Evolutionary conservation across 2,329 filamentous ascomycete genomes (phyloP).

Genomic region (Arthroderma sp.): DNA sequence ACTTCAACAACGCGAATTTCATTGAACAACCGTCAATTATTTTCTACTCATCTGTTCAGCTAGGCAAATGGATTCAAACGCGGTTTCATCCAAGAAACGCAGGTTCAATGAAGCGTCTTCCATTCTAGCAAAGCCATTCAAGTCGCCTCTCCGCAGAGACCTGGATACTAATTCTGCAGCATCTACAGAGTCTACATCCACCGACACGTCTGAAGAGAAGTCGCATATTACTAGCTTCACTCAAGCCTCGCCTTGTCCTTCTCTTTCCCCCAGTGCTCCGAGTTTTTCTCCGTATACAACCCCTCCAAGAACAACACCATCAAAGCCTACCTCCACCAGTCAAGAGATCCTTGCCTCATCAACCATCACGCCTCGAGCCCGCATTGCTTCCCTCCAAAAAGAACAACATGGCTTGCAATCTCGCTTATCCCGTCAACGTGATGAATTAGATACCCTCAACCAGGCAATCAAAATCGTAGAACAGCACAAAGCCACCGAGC

Average conservation of each 20-base stretch:
- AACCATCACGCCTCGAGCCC: constrained; percentile 5
- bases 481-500: constrained; percentile 40
- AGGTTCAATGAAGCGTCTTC: constrained; percentile 46
- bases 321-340: background rate
- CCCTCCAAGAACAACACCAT: constrained; percentile 3
- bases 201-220: background rate
- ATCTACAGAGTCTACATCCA: background rate
- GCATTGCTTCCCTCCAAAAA: constrained; percentile 26
- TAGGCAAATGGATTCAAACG: background rate
- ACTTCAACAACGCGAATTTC: background rate
- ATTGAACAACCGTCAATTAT: too few species aligned
- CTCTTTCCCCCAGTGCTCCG: background rate
- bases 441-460: constrained; percentile 39
- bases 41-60: background rate
- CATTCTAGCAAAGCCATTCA: constrained; percentile 59
- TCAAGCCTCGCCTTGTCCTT: background rate
- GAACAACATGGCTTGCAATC: constrained; percentile 25
- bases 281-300: constrained; percentile 6
- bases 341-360: background rate
- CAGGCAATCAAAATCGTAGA: constrained; percentile 44
- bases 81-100: constrained; percentile 43
- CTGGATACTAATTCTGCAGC: background rate
- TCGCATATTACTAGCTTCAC: background rate
- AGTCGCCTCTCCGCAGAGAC: constrained; percentile 48
- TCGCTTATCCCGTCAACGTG: constrained; percentile 22